phyloP scores from a whole-genome alignment of 768 basidiomycete genomes.

The Lepiota brunneoincarnata region DNA sequence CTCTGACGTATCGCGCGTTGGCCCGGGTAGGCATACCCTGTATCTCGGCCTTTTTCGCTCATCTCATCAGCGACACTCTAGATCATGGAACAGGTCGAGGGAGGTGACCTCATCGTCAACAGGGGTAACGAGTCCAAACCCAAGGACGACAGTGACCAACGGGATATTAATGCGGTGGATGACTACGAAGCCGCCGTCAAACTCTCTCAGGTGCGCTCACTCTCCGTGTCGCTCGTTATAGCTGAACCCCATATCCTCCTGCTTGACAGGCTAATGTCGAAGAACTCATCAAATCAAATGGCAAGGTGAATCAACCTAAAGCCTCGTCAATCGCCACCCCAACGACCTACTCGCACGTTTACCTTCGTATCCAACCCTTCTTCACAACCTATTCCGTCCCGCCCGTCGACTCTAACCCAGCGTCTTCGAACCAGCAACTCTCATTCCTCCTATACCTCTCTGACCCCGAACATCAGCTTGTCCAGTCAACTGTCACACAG shows the following conservation, averaged over 20 bases:
- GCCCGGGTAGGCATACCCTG: conserved; percentile 55
- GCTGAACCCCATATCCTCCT: background rate
- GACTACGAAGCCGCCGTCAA: conserved; percentile 83
- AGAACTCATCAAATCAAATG: conserved; percentile 67
- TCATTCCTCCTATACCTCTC: conserved; percentile 69
- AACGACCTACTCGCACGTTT: conserved; percentile 86
- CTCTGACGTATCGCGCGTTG: conserved; percentile 87
- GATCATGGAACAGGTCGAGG: conserved; percentile 95
- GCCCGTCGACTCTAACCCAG: conserved; percentile 23
- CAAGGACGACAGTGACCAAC: conserved; percentile 49
- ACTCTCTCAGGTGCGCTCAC: conserved; percentile 65
- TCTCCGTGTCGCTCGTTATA: background rate
- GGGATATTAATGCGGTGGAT: conserved; percentile 82
- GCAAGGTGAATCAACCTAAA: conserved; percentile 28
- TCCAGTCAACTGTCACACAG: conserved; percentile 79
- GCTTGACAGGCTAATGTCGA: conserved; percentile 67
- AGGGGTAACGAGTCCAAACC: conserved; percentile 74
- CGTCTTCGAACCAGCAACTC: conserved; percentile 47
- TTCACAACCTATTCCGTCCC: conserved; percentile 53
- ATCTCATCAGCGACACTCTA: conserved; percentile 23
- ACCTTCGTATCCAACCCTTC: conserved; percentile 91
- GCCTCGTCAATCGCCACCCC: conserved; percentile 41
- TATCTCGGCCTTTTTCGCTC: background rate
- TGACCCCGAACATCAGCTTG: conserved; percentile 80
- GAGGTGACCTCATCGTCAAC: conserved; percentile 88